These are phyloP conservation scores for Sordariomycetes sp. DNA, from an alignment of 2,329 filamentous ascomycete species.

Conservation along the genomic window DNA sequence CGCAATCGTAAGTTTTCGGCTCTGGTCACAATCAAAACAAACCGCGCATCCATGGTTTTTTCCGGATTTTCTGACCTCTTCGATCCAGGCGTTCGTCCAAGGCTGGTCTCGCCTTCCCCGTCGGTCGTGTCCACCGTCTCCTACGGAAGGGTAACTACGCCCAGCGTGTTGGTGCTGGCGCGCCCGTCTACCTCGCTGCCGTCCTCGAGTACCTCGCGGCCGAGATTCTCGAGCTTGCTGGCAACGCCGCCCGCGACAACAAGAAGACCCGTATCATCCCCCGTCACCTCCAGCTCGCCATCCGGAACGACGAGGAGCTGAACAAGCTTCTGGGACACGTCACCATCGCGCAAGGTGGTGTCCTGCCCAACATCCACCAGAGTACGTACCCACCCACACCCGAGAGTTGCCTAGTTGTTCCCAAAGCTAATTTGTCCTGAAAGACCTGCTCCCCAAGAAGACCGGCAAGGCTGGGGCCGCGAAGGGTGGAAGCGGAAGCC, in stretches of 20 bases:
- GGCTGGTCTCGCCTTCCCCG: slow-evolving; percentile 96
- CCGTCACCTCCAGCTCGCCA: slow-evolving; percentile 96
- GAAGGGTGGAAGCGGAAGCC: slow-evolving; percentile 39
- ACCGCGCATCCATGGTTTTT: background rate
- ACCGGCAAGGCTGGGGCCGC: slow-evolving; percentile 66
- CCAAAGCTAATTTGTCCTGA: slow-evolving; percentile 25
- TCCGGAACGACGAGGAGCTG: slow-evolving; percentile 98
- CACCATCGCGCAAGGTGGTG: slow-evolving; percentile 95
- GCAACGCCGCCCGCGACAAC: slow-evolving; percentile 98
- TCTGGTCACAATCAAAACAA: background rate
- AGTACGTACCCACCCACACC: slow-evolving; percentile 49
- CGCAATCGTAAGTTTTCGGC: slow-evolving; percentile 76
- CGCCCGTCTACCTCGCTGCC: slow-evolving; percentile 91
- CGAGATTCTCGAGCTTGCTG: slow-evolving; percentile 97
- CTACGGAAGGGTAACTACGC: slow-evolving; percentile 99
- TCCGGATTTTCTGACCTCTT: slow-evolving; percentile 22
- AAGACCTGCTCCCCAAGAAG: slow-evolving; percentile 99
- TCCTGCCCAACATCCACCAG: slow-evolving; percentile 93
- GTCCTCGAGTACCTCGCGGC: slow-evolving; percentile 98
- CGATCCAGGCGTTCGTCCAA: slow-evolving; percentile 82
- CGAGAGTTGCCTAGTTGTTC: background rate
- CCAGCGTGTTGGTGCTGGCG: slow-evolving; percentile 97
- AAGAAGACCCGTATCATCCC: slow-evolving; percentile 99
- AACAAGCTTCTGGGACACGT: slow-evolving; percentile 97
- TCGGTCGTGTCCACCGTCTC: slow-evolving; percentile 98